Conservation (phyloP, 2,329 filamentous ascomycete genomes). For the Zymoseptoria pseudotritici region DNA sequence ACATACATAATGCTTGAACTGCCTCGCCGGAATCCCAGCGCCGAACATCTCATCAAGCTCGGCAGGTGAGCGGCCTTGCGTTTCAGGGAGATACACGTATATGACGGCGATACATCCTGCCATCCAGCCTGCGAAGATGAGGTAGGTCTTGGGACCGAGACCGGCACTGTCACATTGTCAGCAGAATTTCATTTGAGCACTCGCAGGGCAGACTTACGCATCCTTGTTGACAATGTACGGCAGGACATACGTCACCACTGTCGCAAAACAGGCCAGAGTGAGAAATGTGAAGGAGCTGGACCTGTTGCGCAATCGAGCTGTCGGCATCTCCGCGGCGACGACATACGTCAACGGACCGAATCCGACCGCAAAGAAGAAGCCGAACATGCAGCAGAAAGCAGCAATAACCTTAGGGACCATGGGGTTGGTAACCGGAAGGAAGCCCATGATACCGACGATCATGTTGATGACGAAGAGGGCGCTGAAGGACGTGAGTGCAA, state of each 20-base stretch:
- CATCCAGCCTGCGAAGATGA: neutral
- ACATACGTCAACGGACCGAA: neutral
- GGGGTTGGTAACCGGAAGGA: neutral
- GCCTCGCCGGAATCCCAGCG: neutral
- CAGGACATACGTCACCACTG: neutral
- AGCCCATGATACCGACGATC: neutral
- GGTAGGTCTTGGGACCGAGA: neutral
- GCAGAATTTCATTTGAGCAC: too few relatives aligned
- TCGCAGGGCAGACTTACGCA: neutral
- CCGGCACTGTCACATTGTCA: neutral
- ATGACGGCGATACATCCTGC: neutral
- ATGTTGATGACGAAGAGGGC: neutral
- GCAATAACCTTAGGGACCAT: neutral
- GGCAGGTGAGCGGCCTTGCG: neutral
- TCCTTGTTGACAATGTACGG: neutral
- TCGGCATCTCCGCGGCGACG: neutral
- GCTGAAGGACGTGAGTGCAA: neutral
- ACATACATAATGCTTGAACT: neutral
- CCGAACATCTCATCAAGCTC: neutral
- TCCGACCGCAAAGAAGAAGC: neutral
- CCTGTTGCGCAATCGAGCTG: neutral
- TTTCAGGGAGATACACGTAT: neutral
- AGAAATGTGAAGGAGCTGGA: neutral
- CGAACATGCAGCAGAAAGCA: neutral
- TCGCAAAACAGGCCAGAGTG: neutral